phyloP scores from a whole-genome alignment of 2,329 filamentous ascomycete genomes.

The Ramularia endophylla region DNA sequence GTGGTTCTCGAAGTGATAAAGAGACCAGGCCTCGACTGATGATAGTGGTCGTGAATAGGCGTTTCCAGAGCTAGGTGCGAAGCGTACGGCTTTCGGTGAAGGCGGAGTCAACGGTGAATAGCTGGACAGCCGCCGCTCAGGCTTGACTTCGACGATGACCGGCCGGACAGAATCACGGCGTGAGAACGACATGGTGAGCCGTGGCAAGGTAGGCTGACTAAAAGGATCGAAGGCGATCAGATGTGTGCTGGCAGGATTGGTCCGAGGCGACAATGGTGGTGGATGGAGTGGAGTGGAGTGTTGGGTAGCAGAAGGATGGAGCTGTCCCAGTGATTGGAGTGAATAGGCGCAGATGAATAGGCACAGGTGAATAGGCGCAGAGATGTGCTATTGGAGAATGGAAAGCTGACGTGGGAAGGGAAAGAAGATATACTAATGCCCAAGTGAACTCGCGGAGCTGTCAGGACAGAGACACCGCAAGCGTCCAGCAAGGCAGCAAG shows the following conservation, averaged over 20 bases:
- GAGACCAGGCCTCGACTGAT: slow-evolving; percentile 39
- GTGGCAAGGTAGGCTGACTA: slow-evolving; percentile 6
- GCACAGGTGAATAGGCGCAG: too few relatives aligned
- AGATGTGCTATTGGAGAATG: too few relatives aligned
- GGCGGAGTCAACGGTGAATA: slow-evolving; percentile 13
- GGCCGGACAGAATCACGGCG: slow-evolving; percentile 16
- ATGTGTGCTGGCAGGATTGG: too few relatives aligned
- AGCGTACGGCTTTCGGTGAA: slow-evolving; percentile 27
- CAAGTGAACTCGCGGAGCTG: too few relatives aligned
- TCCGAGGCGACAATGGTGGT: too few relatives aligned
- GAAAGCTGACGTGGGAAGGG: too few relatives aligned
- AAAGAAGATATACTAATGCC: too few relatives aligned
- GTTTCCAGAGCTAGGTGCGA: slow-evolving; percentile 21
- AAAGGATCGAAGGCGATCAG: slow-evolving; percentile 7
- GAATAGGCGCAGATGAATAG: too few relatives aligned
- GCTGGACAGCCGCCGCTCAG: slow-evolving; percentile 1
- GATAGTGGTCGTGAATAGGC: slow-evolving; percentile 37
- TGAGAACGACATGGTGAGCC: slow-evolving; percentile 13
- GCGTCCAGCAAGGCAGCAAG: too few relatives aligned
- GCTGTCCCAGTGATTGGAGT: too few relatives aligned
- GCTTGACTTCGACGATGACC: slow-evolving; percentile 24
- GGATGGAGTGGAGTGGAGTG: neutral
- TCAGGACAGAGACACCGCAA: too few relatives aligned
- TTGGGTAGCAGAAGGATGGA: neutral
- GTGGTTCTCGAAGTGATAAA: slow-evolving; percentile 45